phyloP scores from a whole-genome alignment of 2,329 filamentous ascomycete species.

The Alternaria metachromatica region DNA sequence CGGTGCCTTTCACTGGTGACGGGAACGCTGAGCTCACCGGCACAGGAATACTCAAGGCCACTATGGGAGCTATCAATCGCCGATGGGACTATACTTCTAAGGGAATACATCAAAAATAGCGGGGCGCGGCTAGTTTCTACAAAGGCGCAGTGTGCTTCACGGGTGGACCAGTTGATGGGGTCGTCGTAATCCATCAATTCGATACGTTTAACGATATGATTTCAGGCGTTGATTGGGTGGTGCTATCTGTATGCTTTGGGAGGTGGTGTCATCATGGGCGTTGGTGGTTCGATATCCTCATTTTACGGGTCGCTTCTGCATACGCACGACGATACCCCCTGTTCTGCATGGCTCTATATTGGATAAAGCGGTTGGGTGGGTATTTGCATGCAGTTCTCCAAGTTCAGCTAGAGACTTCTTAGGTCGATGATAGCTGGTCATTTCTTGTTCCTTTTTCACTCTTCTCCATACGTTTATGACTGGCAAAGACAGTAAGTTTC shows the following conservation, averaged over 20 bases:
- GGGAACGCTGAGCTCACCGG: slow-evolving; percentile 65
- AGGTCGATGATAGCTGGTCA: not conserved
- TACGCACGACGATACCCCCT: not conserved
- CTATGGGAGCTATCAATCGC: slow-evolving; percentile 78
- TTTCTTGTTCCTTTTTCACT: not conserved
- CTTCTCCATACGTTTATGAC: not conserved
- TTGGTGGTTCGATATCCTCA: not conserved
- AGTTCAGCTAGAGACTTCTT: not conserved
- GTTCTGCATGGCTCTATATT: not conserved
- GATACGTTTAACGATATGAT: not conserved
- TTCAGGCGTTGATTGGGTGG: not conserved
- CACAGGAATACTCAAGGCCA: slow-evolving; percentile 76
- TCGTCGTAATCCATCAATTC: not conserved
- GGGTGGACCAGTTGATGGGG: not conserved
- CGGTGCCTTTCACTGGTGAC: slow-evolving; percentile 72
- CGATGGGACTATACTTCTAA: slow-evolving; percentile 61
- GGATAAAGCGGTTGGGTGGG: not conserved
- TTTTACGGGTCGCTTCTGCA: not conserved
- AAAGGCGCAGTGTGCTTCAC: not conserved
- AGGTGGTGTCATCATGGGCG: not conserved
- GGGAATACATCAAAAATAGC: slow-evolving; percentile 36
- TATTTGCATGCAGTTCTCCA: not conserved
- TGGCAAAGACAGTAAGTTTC: not conserved
- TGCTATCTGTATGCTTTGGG: not conserved
- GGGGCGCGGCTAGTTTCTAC: not conserved